Conservation (phyloP, 169 alveolate species). For the Cryptosporidium ubiquitum region DNA sequence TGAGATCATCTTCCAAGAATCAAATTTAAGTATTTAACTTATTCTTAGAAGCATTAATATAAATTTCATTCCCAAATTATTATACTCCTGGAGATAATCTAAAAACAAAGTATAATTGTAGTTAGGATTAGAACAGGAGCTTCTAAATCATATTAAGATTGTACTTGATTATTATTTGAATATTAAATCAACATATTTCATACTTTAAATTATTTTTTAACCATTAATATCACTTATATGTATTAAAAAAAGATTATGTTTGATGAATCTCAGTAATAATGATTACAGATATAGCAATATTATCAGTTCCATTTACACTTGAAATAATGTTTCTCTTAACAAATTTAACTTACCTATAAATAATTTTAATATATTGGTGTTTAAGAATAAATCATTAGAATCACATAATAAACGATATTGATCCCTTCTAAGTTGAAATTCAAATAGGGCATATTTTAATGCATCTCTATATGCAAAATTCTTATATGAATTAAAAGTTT, state of each 20-base stretch:
- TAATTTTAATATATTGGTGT: background rate
- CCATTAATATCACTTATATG: too few relatives aligned
- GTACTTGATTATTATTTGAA: too few relatives aligned
- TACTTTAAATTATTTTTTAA: too few relatives aligned
- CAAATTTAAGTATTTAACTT: background rate
- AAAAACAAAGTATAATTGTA: slow-evolving; percentile 4
- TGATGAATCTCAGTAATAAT: background rate
- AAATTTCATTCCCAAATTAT: background rate
- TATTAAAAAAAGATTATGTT: too few relatives aligned
- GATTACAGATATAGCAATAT: background rate
- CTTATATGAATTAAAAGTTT: slow-evolving; percentile 83
- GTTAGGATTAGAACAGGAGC: slow-evolving; percentile 71
- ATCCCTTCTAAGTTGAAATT: slow-evolving; percentile 82
- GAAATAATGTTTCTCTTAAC: background rate
- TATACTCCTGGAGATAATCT: slow-evolving; percentile 74
- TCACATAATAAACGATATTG: slow-evolving; percentile 81
- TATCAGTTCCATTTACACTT: background rate
- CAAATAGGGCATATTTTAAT: slow-evolving; percentile 86
- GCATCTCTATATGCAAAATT: slow-evolving; percentile 88
- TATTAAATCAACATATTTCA: too few relatives aligned
- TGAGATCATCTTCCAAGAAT: background rate
- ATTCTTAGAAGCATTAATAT: background rate
- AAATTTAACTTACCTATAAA: slow-evolving; percentile 58
- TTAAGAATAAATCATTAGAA: slow-evolving; percentile 38
- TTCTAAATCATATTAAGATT: too few relatives aligned